These are phyloP conservation scores for Nicotiana tomentosiformis DNA, from an alignment of 257 asterid species.

Conservation along the genomic window DNA sequence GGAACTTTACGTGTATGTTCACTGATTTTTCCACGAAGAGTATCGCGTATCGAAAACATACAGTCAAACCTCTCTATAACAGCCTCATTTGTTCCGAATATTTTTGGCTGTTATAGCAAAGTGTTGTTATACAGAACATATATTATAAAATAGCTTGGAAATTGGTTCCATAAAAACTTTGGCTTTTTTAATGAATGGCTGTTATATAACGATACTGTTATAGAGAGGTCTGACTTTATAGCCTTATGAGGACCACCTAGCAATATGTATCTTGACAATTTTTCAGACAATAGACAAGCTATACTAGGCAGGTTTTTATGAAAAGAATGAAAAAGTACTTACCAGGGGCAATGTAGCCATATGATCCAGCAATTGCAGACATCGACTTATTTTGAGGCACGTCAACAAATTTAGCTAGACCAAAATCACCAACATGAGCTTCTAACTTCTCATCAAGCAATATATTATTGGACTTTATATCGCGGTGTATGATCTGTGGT, in stretches of 20 bases:
- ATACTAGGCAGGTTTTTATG: neutral
- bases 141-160: too few species aligned
- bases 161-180: too few species aligned
- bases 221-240: too few species aligned
- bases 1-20: neutral
- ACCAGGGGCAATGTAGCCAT: conserved; percentile 71
- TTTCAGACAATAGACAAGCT: neutral
- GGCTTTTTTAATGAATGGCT: too few species aligned
- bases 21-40: neutral
- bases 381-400: conserved; percentile 35
- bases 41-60: too few species aligned
- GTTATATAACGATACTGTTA: too few species aligned
- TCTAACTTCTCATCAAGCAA: conserved; percentile 41
- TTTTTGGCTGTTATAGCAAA: too few species aligned
- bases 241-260: neutral
- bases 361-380: conserved; percentile 57
- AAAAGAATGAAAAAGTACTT: conserved; percentile 14
- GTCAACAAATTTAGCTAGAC: conserved; percentile 45
- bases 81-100: too few species aligned
- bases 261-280: neutral
- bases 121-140: too few species aligned
- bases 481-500: conserved; percentile 50
- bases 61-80: too few species aligned
- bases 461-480: conserved; percentile 50
- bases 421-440: conserved; percentile 56